These are phyloP conservation scores for Emergomyces orientalis DNA, from an alignment of 2,329 filamentous ascomycete species.

Conservation along the genomic window DNA sequence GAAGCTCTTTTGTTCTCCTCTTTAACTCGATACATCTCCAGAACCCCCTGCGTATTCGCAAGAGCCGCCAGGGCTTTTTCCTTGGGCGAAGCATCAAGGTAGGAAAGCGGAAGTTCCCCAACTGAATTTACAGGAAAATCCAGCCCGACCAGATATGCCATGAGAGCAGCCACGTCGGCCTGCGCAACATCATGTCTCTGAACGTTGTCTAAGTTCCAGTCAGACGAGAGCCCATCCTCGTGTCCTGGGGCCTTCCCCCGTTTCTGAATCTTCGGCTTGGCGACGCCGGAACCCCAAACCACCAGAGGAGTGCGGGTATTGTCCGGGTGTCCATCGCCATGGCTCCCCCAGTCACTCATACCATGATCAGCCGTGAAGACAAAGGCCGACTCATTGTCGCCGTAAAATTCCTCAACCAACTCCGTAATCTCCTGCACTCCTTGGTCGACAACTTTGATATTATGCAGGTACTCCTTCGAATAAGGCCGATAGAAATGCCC, in stretches of 20 bases:
- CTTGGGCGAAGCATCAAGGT: conserved; percentile 59
- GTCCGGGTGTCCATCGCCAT: conserved; percentile 93
- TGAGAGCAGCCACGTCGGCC: conserved; percentile 87
- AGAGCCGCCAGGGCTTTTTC: conserved; percentile 78
- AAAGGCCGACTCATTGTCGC: conserved; percentile 75
- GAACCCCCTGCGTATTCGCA: conserved; percentile 72
- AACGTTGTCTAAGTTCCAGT: conserved; percentile 75
- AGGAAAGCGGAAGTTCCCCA: conserved; percentile 79
- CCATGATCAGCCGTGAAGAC: conserved; percentile 97
- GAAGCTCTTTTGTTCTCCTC: conserved; percentile 70
- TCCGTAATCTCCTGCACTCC: conserved; percentile 77
- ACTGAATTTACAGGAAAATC: conserved; percentile 96
- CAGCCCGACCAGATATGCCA: conserved; percentile 82
- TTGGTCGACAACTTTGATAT: conserved; percentile 87
- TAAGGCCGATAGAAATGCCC: conserved; percentile 84
- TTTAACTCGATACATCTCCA: conserved; percentile 96
- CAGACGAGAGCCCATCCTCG: conserved; percentile 74
- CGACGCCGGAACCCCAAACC: conserved; percentile 85
- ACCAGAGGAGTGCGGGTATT: conserved; percentile 93
- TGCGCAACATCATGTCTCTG: conserved; percentile 85
- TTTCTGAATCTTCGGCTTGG: conserved; percentile 54
- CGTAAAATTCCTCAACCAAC: conserved; percentile 77
- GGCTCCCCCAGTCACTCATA: conserved; percentile 99
- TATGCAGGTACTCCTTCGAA: conserved; percentile 88
- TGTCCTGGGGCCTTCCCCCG: conserved; percentile 63